Conservation (phyloP, 257 asterid species). For the Dorcoceras hygrometricum region DNA sequence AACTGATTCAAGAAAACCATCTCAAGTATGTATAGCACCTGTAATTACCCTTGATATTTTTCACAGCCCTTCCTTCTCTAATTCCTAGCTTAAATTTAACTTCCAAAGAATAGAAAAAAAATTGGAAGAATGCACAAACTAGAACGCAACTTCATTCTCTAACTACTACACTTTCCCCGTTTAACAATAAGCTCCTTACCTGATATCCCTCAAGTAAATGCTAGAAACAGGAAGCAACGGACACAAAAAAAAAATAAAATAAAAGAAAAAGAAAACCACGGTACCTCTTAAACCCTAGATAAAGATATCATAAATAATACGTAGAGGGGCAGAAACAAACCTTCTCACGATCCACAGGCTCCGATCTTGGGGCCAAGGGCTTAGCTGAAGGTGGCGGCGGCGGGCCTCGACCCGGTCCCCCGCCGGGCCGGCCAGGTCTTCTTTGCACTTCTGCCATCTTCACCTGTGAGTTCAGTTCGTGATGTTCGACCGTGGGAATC, state of each 20-base stretch:
- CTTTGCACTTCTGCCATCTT: conserved; percentile 63
- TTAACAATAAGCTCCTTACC: neutral
- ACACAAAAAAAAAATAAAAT: too few species aligned
- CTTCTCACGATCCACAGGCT: conserved; percentile 81
- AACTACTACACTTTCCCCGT: neutral
- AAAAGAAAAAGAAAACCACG: neutral
- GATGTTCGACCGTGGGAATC: too few species aligned
- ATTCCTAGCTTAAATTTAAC: neutral
- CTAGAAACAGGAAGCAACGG: too few species aligned
- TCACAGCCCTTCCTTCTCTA: neutral
- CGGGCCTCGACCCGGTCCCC: conserved; percentile 60
- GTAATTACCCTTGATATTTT: neutral
- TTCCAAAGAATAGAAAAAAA: neutral
- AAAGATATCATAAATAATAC: neutral
- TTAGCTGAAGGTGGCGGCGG: conserved; percentile 43
- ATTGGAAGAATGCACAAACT: neutral
- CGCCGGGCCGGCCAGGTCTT: conserved; percentile 47
- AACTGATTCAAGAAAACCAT: neutral
- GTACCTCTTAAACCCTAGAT: conserved; percentile 15
- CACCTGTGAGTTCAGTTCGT: neutral
- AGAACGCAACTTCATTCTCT: neutral
- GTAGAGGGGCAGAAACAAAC: conserved; percentile 26
- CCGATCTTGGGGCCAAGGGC: conserved; percentile 42
- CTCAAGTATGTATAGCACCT: neutral
- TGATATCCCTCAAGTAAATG: neutral